Percentiles rank a stretch among this genome's conserved stretches.
Conservation (phyloP, 1,139 yeast species). For the Kodamaea arcana region DNA sequence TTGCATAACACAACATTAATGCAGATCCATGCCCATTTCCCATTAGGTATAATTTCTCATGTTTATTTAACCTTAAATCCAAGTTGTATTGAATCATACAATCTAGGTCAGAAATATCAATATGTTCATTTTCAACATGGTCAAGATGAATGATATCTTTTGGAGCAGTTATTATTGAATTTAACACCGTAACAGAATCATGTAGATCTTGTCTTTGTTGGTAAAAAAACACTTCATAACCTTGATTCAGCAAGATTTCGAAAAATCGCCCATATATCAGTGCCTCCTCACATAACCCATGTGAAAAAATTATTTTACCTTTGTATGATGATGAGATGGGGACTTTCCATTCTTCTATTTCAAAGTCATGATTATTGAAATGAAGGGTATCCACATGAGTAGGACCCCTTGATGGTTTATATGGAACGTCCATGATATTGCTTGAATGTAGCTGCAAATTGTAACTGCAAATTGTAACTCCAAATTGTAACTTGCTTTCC, state of each 20-base stretch:
- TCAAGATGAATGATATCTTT: background rate
- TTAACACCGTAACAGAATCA: background rate
- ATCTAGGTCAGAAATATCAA: background rate
- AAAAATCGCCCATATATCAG: background rate
- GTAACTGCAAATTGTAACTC: too few relatives aligned
- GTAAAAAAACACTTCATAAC: conserved; percentile 1
- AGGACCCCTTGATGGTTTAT: background rate
- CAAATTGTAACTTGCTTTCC: too few relatives aligned
- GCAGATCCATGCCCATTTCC: background rate
- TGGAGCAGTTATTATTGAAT: background rate
- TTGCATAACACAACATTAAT: background rate
- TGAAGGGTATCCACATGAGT: background rate
- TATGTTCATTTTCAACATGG: background rate
- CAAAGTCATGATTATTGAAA: background rate
- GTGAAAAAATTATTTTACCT: background rate
- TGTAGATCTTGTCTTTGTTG: background rate
- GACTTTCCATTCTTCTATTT: background rate
- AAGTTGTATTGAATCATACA: background rate
- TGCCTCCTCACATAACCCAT: background rate
- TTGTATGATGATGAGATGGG: background rate
- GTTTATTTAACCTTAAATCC: background rate
- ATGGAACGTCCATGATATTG: background rate
- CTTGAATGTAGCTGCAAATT: too few relatives aligned
- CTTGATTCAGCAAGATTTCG: background rate
- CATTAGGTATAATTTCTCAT: background rate